These are phyloP conservation scores for Microsporum canis DNA, from an alignment of 2,329 filamentous ascomycete genomes.

Conservation along the genomic window DNA sequence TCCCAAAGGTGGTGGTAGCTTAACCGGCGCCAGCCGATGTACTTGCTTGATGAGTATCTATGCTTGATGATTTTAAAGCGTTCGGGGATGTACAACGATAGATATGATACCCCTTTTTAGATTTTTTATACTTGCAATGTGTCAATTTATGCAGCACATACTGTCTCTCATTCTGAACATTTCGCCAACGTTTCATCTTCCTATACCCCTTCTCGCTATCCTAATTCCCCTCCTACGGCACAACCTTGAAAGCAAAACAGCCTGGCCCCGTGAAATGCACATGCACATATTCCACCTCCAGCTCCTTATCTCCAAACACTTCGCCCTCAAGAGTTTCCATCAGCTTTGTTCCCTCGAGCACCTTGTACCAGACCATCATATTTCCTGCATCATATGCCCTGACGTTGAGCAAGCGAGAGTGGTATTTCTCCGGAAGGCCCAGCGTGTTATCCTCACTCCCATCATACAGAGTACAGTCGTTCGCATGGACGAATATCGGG, in stretches of 20 bases:
- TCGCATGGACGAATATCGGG: constrained; percentile 5
- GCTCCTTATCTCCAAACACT: not conserved
- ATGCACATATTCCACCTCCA: constrained; percentile 7
- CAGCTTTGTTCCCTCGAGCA: constrained; percentile 4
- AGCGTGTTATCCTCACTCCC: not conserved
- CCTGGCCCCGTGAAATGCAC: constrained; percentile 6
- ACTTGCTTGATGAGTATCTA: not conserved
- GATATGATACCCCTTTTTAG: not conserved
- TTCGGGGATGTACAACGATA: not conserved
- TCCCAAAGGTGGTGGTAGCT: not conserved
- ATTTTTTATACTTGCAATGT: not conserved
- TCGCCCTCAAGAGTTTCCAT: not conserved
- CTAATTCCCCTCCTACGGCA: not conserved
- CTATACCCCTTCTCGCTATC: not conserved
- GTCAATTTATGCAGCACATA: not conserved
- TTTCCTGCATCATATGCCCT: constrained; percentile 2
- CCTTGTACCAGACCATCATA: constrained; percentile 5
- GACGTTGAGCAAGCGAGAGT: not conserved
- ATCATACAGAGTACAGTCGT: not conserved
- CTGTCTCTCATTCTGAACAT: not conserved
- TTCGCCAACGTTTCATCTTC: not conserved
- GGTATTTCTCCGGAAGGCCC: not conserved
- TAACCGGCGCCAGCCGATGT: not conserved
- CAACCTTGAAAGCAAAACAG: constrained; percentile 8
- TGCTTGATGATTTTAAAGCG: not conserved